phyloP scores from a whole-genome alignment of 73 alveolate species.

The Stentor roeselii region DNA sequence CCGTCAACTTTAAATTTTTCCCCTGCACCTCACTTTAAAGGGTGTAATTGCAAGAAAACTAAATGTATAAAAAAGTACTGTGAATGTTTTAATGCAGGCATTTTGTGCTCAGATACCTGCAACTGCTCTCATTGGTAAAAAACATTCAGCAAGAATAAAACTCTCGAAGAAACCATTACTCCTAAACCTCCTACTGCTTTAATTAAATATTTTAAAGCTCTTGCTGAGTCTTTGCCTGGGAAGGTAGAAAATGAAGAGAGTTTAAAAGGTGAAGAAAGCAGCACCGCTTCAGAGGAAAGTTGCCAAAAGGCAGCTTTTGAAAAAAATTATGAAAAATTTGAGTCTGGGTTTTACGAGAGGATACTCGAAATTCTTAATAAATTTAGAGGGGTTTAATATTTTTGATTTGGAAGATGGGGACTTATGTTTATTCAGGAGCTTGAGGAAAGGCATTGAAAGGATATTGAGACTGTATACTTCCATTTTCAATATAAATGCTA shows the following conservation, averaged over 20 bases:
- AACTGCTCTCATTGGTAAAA: conserved; percentile 83
- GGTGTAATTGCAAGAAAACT: conserved; percentile 90
- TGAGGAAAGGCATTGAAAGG: too few relatives aligned
- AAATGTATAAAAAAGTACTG: conserved; percentile 90
- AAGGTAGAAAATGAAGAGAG: background rate
- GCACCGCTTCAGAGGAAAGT: background rate
- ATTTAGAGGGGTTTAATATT: background rate
- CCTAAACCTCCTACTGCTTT: background rate
- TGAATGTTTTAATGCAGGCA: conserved; percentile 85
- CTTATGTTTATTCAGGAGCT: too few relatives aligned
- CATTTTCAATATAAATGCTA: too few relatives aligned
- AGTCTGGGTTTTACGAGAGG: background rate
- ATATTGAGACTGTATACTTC: too few relatives aligned
- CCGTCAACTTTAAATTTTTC: background rate
- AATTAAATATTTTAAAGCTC: too few relatives aligned
- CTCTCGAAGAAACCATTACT: background rate
- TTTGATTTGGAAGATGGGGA: background rate
- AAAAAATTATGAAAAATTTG: background rate
- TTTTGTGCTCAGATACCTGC: conserved; percentile 72
- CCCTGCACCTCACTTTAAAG: conserved; percentile 52
- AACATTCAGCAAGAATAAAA: background rate
- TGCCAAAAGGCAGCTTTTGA: background rate
- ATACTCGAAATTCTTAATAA: too few relatives aligned
- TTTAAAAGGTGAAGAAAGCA: background rate
- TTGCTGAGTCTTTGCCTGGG: background rate